These are phyloP conservation scores for Tolypocladium cylindrosporum DNA, from an alignment of 2,329 filamentous ascomycete genomes.

Conservation along the genomic window DNA sequence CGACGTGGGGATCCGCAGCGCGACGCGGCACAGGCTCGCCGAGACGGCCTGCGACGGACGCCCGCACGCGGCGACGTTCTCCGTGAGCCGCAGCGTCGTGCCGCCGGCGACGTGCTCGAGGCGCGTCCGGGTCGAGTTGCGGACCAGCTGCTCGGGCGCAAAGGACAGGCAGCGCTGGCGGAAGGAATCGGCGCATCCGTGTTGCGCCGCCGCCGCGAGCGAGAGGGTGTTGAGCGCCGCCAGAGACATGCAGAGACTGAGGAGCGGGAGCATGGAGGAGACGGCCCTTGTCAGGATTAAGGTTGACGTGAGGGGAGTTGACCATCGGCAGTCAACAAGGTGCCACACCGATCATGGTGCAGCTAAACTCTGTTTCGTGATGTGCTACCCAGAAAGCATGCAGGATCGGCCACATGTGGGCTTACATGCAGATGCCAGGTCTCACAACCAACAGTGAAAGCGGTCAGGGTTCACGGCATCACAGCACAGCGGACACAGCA, in stretches of 20 bases:
- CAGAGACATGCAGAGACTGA: neutral
- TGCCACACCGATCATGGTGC: no score
- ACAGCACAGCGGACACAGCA: no score
- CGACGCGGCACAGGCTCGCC: slow-evolving; percentile 10
- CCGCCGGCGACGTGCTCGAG: slow-evolving; percentile 4
- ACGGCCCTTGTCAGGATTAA: no score
- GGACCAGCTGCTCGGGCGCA: slow-evolving; percentile 1
- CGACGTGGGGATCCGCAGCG: slow-evolving; percentile 8
- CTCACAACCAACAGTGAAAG: neutral
- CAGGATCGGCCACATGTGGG: neutral
- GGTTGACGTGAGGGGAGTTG: no score
- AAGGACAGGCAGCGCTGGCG: slow-evolving; percentile 1
- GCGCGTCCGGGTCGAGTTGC: neutral
- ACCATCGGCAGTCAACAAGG: no score
- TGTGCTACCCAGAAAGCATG: neutral
- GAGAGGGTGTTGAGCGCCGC: neutral
- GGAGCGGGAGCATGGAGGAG: no score
- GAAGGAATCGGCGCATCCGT: neutral
- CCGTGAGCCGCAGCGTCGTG: slow-evolving; percentile 13
- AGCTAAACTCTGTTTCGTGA: no score
- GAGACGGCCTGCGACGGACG: slow-evolving; percentile 9
- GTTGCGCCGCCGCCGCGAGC: neutral
- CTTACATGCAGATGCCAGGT: neutral
- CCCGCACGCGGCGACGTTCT: slow-evolving; percentile 27
- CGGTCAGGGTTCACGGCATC: neutral